These are phyloP conservation scores for Pulchroboletus neoregius DNA, from an alignment of 1,284 basidiomycete genomes.

Conservation along the genomic window DNA sequence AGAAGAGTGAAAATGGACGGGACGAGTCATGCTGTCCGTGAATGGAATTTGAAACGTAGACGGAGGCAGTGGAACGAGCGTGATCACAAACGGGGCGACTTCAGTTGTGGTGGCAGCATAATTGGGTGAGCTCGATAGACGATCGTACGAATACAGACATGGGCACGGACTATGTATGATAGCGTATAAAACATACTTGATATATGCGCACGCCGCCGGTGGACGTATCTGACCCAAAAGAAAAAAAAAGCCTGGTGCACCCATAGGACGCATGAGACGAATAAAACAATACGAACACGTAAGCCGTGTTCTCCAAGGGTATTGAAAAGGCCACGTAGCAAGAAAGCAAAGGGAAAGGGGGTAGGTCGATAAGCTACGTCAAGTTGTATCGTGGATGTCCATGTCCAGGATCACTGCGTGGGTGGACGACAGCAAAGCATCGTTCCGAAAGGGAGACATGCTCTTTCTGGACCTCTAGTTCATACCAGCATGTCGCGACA, in stretches of 20 bases:
- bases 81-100: neutral
- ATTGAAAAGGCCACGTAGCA: neutral
- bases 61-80: too few species aligned
- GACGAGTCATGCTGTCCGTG: too few species aligned
- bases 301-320: neutral
- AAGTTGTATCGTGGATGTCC: conserved; percentile 5
- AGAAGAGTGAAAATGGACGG: too few species aligned
- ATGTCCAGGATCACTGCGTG: conserved; percentile 6
- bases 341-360: neutral
- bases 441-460: neutral
- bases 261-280: neutral
- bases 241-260: neutral
- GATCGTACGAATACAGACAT: conserved; percentile 3
- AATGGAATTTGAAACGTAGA: too few species aligned
- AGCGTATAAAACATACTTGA: conserved; percentile 1
- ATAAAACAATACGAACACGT: neutral
- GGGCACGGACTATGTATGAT: neutral
- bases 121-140: neutral
- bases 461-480: conserved; percentile 2
- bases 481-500: conserved; percentile 5
- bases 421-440: neutral
- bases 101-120: neutral
- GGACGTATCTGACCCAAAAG: neutral
- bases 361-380: conserved; percentile 18
- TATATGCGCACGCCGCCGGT: neutral